phyloP scores from a whole-genome alignment of 495 filamentous ascomycete species.

The Annulohypoxylon maeteangense region DNA sequence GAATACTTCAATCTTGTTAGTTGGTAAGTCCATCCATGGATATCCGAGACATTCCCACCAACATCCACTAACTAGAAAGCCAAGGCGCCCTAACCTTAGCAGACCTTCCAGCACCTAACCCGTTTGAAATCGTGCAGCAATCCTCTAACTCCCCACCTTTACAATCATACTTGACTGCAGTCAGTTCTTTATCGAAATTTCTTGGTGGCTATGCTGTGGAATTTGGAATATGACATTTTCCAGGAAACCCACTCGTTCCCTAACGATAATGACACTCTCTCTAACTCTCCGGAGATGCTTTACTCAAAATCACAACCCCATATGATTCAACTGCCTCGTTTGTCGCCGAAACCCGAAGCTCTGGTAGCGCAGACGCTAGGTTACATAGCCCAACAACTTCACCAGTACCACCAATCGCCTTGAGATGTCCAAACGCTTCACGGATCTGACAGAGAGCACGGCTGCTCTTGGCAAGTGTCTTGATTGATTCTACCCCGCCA shows the following conservation, averaged over 20 bases:
- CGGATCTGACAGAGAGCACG: constrained; percentile 85
- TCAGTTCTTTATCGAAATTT: constrained; percentile 77
- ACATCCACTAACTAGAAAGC: no score
- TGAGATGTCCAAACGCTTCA: constrained; percentile 83
- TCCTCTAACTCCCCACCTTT: neutral
- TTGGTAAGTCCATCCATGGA: no score
- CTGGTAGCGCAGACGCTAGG: constrained; percentile 65
- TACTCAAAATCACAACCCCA: constrained; percentile 72
- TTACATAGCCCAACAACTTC: constrained; percentile 74
- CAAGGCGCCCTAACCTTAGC: neutral
- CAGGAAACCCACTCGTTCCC: constrained; percentile 71
- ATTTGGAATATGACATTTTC: constrained; percentile 72
- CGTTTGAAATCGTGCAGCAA: neutral
- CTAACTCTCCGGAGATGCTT: constrained; percentile 60
- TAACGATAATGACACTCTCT: constrained; percentile 66
- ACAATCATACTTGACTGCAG: constrained; percentile 62
- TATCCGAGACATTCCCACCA: no score
- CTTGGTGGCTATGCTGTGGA: constrained; percentile 73
- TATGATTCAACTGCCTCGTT: constrained; percentile 71
- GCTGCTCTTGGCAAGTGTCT: constrained; percentile 73
- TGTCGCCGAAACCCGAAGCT: constrained; percentile 59
- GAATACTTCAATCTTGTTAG: no score
- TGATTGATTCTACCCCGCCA: constrained; percentile 71
- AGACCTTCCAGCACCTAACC: neutral
- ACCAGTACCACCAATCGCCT: constrained; percentile 79